Conservation (phyloP, 1,139 yeast species). For the Magnusiomyces suaveolens region DNA sequence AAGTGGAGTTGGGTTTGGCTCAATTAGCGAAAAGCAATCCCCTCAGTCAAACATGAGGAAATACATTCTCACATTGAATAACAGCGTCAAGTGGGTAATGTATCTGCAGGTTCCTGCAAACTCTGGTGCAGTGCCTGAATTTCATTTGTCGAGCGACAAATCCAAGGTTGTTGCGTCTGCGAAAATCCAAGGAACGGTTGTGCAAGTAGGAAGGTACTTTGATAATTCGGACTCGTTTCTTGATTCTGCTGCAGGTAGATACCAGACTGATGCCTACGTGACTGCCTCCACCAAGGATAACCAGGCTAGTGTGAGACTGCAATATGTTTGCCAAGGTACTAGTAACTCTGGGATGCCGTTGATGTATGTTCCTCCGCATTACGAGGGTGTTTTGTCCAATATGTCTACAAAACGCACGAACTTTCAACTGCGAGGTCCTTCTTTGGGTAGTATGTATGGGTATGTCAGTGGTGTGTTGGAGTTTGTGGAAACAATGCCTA, state of each 20-base stretch:
- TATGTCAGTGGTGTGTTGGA: constrained; percentile 42
- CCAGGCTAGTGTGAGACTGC: constrained; percentile 43
- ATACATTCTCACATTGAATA: constrained; percentile 36
- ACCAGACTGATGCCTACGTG: constrained; percentile 37
- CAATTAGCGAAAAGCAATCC: constrained; percentile 27
- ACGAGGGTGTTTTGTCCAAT: constrained; percentile 41
- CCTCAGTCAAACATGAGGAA: constrained; percentile 27
- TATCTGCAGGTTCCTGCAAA: constrained; percentile 45
- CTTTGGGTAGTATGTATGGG: constrained; percentile 58
- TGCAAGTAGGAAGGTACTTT: constrained; percentile 48
- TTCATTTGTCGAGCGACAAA: constrained; percentile 43
- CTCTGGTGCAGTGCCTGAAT: constrained; percentile 26
- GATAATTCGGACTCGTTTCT: background rate
- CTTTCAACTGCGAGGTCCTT: constrained; percentile 46
- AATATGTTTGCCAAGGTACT: constrained; percentile 44
- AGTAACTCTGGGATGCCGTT: constrained; percentile 47
- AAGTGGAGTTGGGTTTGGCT: constrained; percentile 46
- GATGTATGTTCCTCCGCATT: constrained; percentile 68
- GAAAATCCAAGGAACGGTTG: constrained; percentile 41
- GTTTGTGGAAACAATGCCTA: constrained; percentile 53
- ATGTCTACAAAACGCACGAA: constrained; percentile 33
- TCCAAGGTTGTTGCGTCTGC: constrained; percentile 27
- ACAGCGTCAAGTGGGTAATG: constrained; percentile 48
- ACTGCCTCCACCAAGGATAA: constrained; percentile 34
- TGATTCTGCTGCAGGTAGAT: constrained; percentile 55